Evolutionary conservation across 495 filamentous ascomycete genomes (phyloP).

Genomic region (Sabuloglossum arenarium): DNA sequence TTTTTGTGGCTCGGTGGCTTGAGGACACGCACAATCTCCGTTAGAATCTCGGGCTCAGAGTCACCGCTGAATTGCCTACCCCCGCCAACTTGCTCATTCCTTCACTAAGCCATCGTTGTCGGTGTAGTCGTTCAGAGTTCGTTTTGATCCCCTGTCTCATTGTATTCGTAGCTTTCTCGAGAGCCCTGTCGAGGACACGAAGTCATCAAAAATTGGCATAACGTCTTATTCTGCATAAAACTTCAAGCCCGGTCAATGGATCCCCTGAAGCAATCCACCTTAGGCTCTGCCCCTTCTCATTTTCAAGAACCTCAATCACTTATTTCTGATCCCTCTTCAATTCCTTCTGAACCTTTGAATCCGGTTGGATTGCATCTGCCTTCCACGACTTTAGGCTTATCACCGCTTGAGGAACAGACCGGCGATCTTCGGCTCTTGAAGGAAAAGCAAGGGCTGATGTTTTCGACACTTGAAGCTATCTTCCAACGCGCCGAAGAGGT

Average conservation of each 20-base stretch:
- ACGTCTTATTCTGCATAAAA: not conserved
- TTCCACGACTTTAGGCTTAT: not conserved
- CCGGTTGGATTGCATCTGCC: not conserved
- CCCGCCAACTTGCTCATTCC: not conserved
- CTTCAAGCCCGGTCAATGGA: not conserved
- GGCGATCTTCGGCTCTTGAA: not conserved
- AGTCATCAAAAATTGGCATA: not conserved
- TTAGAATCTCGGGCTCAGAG: not conserved
- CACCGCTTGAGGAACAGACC: not conserved
- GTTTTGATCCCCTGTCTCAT: not conserved
- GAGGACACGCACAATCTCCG: too few relatives aligned
- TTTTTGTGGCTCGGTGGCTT: not conserved
- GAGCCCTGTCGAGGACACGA: not conserved
- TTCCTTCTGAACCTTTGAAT: not conserved
- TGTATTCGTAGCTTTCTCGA: not conserved
- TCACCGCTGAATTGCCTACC: not conserved
- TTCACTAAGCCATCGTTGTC: not conserved
- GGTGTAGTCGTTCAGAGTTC: not conserved
- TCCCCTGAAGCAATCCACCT: not conserved
- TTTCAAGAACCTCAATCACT: not conserved
- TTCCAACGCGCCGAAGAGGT: conserved; percentile 5
- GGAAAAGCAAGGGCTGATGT: conserved; percentile 2
- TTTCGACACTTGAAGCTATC: conserved; percentile 3
- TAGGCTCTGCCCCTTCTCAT: not conserved
- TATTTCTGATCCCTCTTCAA: not conserved